phyloP scores from a whole-genome alignment of 2,329 filamentous ascomycete species.

The Cercospora janseana region DNA sequence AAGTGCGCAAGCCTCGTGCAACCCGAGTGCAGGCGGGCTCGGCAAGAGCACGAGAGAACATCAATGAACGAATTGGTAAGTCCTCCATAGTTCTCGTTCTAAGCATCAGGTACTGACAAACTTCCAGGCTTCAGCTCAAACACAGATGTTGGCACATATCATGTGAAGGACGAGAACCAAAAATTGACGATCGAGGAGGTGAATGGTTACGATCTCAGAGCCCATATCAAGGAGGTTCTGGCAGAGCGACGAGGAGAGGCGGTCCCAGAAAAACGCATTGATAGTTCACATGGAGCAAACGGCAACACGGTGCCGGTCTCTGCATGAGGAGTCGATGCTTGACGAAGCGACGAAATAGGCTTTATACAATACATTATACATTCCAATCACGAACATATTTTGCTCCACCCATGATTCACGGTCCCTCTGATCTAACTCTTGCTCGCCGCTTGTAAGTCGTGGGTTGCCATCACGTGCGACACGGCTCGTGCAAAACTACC shows the following conservation, averaged over 20 bases:
- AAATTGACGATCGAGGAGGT: neutral
- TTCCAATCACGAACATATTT: no score
- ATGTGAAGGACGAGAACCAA: neutral
- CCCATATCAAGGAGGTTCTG: neutral
- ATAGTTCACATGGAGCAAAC: neutral
- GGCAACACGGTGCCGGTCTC: no score
- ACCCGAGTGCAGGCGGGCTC: neutral
- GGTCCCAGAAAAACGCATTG: neutral
- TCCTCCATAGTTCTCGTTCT: neutral
- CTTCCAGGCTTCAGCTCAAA: neutral
- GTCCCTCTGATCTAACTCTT: no score
- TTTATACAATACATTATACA: no score
- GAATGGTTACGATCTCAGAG: neutral
- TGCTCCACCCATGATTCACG: no score
- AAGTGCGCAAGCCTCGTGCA: conserved; percentile 6
- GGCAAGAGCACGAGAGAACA: neutral
- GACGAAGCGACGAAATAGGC: no score
- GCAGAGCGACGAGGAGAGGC: neutral
- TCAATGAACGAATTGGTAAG: neutral
- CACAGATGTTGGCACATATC: neutral
- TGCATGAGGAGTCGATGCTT: no score
- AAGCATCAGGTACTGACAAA: neutral
- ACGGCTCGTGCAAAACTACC: no score
- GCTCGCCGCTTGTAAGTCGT: no score
- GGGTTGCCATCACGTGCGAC: no score